These are phyloP conservation scores for Biancaea sappan DNA, from an alignment of 306 rosid species.

Conservation along the genomic window DNA sequence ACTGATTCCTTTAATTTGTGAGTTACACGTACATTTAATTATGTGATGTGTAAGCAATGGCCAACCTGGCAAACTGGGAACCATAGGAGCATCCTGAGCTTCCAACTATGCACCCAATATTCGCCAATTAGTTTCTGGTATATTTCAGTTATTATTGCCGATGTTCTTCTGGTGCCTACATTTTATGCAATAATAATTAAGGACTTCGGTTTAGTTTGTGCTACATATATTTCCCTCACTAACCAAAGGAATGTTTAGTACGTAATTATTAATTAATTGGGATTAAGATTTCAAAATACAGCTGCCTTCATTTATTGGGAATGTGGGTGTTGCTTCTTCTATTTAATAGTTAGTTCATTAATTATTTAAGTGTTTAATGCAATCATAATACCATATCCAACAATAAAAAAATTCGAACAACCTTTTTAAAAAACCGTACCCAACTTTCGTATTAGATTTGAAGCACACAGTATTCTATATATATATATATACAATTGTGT, in stretches of 20 bases:
- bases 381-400: neutral
- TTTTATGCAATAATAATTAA: constrained; percentile 27
- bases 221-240: neutral
- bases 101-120: neutral
- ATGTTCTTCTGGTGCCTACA: neutral
- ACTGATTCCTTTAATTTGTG: constrained; percentile 5
- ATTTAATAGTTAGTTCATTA: neutral
- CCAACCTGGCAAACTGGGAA: constrained; percentile 43
- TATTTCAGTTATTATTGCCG: constrained; percentile 24
- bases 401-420: neutral
- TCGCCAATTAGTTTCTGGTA: constrained; percentile 16
- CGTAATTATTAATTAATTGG: neutral
- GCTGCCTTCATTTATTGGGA: neutral
- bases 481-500: no score
- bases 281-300: constrained; percentile 33
- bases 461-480: no score
- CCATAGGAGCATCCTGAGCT: constrained; percentile 44
- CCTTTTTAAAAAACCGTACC: neutral
- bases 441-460: no score
- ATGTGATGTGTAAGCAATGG: constrained; percentile 22
- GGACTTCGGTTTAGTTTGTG: constrained; percentile 15
- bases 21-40: neutral
- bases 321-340: neutral
- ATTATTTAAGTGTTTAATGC: neutral
- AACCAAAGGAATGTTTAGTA: constrained; percentile 23